Base-by-base conservation (phyloP, 2,329 filamentous ascomycete species). In the Gaeumannomyces sp. region DNA sequence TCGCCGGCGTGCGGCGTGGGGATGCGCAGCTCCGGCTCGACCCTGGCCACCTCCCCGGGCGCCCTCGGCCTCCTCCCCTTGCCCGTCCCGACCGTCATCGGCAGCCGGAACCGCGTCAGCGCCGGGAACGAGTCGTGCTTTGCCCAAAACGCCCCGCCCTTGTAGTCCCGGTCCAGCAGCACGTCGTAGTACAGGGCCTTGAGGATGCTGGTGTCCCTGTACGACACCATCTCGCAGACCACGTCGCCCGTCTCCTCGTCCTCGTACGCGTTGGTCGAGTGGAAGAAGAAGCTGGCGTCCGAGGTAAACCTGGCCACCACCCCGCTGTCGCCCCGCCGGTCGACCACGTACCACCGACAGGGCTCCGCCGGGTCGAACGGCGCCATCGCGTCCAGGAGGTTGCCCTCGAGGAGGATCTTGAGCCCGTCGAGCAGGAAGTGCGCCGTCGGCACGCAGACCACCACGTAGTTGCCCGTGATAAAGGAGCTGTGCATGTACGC, bases 401-500 rank as follows among this genome's bases (percentile, higher is more conserved):
- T 93, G 11, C 85, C 76, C 56, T 88, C 78, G 80, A 85, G 90
- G 0, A 88, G 72, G 13, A 92, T 80, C 22, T 81, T 83, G 1
- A 88, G 66, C 0, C 91, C 91, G 14, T 76, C 78, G 69, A 77
- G 79, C 2, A 77, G 81, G 58, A 87, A 80, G 68, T 89, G 86
- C 0, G 88, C 82, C 22, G 85, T 86, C 70, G 90, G 93, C 1
- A 95, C 77, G 71, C 89, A 93, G 5, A 96, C 77, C 0, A 95
- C 77, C 1, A 93, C 85, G 71, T 89, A 90, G 70, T 87, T 85
- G 19, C 85, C 77, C 0, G 90, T 89, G 33, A 96, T 75, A 70
- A 92, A 92, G 70, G 94, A 83, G 13, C 91, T 94, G 76, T 96
- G 92, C n/a, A 96, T 85, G 70, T 95, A 96, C 2, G 77, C 76